Base-by-base conservation (phyloP, 1,139 yeast species). In the Kodamaea alishanica region DNA sequence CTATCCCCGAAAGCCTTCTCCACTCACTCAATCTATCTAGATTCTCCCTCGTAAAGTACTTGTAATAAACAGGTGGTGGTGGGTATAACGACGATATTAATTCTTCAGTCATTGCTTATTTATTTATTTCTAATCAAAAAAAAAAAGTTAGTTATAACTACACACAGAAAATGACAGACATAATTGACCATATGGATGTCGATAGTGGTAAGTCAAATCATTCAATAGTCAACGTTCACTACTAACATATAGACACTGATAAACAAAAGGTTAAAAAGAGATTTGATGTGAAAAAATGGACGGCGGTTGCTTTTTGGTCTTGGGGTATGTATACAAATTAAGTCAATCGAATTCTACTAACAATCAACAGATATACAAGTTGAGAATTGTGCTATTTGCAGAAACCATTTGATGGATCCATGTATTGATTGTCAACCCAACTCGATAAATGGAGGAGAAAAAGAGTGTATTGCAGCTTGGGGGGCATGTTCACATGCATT, bases 261-360 rank as follows among this genome's bases (percentile, higher is more conserved):
- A 24, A 15, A 27, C 27, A 41, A 12, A 51, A 52, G 34, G 44
- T 44, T 35, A 49, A 48, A 40, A 69, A 68, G 37, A 60, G 67
- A 41, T 72, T 72, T 43, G 77, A 72, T 47, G 75, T 72, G 23
- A 72, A 70, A 53, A 72, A 72, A 70, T 92, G 98, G 98, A 89
- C 96, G 10, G 97, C 98, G 0, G 98, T 94, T 38, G 97, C 98
- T 11, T 89, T 92, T 58, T 94, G 99, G 99, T 89, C 97, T 1
- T 94, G 98, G 98, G 97, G 81, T 73, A 72, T 56, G 75, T 72
- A 56, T 44, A 8, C 6, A 9, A 15, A 24, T 8, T 11, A 5
- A 8, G n/a, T 10, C 20, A 29, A 9, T 29, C 15, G 10, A 33
- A 7, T 10, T 20, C 2, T 56, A 58, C 67, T 60, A 61, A 61